Base-by-base conservation (phyloP, 352 stramenopile species). In the Phytophthora cactorum region DNA sequence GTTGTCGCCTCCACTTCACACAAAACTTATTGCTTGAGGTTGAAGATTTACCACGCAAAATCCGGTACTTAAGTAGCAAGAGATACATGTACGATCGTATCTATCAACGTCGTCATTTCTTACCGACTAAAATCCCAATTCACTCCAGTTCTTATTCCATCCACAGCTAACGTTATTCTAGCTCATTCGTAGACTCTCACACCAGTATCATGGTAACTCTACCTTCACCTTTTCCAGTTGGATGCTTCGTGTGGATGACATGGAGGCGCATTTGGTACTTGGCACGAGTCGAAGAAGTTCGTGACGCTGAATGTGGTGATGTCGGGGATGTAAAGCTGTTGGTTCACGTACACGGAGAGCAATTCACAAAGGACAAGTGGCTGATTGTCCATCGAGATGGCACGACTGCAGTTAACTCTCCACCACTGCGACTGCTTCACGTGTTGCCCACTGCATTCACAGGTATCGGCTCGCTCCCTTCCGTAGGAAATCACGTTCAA, bases 241-340 rank as follows among this genome's bases (percentile, higher is more conserved):
- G 56, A 5, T 57, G 27, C 7, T 75, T 85, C 28, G 69, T 83
- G 36, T 85, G 72, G 77, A 36, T 79, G 41, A 66, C 70, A 29
- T 89, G 81, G 77, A 63, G 61, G 31, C 52, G 50, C 27, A 69
- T 81, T 4, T 86, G 75, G 78, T 89, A 83, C 64, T 76, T 86
- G 72, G 73, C 72, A 7, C 67, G 77, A 14, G 61, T 89, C 17
- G 59, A 79, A 29, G 65, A 72, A 15, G 57, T 52, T 46, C 52
- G 49, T 36, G 53, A 63, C 14, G 34, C 15, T 10, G 31, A 57
- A 50, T 46, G 2, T 15, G 43, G 11, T 25, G 22, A 53, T 68
- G 9, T 46, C 45, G 34, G 63, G 74, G 50, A 70, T 29, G 34
- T 63, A 7, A 55, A 74, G 12, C 12, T 74, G 49, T 32, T 70